These are phyloP conservation scores for Allium sativum DNA, from an alignment of 106 monocot genomes.

Conservation along the genomic window DNA sequence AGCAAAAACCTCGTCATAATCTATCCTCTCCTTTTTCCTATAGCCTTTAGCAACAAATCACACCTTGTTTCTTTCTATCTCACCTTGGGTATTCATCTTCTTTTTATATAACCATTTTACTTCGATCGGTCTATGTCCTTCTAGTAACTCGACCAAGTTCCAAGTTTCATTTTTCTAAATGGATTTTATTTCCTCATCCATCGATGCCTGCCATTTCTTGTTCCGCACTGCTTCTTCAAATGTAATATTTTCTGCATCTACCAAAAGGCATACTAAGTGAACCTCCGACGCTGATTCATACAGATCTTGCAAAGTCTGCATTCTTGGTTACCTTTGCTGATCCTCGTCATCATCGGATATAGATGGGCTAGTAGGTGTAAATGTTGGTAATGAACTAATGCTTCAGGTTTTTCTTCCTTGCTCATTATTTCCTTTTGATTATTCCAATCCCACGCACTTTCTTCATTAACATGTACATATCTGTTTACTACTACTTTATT, in stretches of 20 bases:
- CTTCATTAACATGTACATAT: too few species aligned
- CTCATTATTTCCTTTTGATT: too few species aligned
- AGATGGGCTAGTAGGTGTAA: too few species aligned
- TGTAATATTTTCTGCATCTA: constrained; percentile 1
- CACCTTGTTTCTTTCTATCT: background rate
- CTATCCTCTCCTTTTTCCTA: background rate
- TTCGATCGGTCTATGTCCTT: background rate
- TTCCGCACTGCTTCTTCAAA: background rate
- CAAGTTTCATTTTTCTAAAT: background rate
- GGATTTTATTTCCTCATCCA: background rate
- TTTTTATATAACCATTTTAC: background rate
- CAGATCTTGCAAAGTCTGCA: constrained; percentile 10
- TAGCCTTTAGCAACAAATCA: background rate
- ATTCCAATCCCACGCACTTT: too few species aligned
- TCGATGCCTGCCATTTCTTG: background rate
- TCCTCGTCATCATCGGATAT: too few species aligned
- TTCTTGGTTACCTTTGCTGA: constrained; percentile 12
- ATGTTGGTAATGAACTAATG: too few species aligned
- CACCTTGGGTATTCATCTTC: background rate
- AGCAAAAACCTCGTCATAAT: background rate
- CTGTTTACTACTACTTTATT: too few species aligned
- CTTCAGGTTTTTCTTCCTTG: too few species aligned
- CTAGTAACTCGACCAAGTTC: background rate
- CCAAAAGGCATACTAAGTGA: constrained; percentile 7
- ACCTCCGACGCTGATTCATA: constrained; percentile 6